These are phyloP conservation scores for Trichosanthes cucumerina DNA, from an alignment of 306 rosid species.

Conservation along the genomic window DNA sequence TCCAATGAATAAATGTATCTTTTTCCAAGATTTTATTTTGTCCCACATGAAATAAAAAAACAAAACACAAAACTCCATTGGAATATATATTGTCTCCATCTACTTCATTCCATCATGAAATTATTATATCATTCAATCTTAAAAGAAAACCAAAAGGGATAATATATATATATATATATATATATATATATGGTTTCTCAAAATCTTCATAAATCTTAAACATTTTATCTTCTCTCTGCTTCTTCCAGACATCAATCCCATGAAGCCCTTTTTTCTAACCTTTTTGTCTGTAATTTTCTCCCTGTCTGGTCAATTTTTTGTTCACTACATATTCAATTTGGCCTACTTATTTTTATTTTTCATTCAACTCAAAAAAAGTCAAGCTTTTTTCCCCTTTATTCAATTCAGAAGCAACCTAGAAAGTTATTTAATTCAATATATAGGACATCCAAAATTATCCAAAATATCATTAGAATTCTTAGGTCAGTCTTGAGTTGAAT, in stretches of 20 bases:
- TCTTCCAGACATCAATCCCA: background rate
- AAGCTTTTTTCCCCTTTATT: background rate
- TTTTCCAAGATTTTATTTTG: slow-evolving; percentile 1
- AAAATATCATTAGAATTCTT: background rate
- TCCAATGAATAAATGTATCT: background rate
- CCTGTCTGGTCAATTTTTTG: background rate
- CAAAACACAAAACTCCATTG: background rate
- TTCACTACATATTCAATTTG: background rate
- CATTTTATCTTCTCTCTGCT: background rate
- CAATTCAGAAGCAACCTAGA: background rate
- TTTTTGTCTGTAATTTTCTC: background rate
- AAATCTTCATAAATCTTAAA: background rate
- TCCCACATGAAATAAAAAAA: background rate
- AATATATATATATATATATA: background rate
- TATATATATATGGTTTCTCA: background rate
- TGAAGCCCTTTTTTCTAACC: background rate
- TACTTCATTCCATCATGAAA: background rate
- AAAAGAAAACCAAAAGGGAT: background rate
- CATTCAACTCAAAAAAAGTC: background rate
- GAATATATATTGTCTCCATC: slow-evolving; percentile 10
- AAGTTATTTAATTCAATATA: background rate
- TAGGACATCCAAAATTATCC: background rate
- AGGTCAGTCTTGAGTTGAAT: background rate
- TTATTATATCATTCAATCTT: background rate
- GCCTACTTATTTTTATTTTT: background rate